A percentile compares a stretch with the other conserved stretches of the same genome.
These are phyloP conservation scores for Stagonosporopsis rhizophila DNA, from an alignment of 2,329 filamentous ascomycete genomes.

Conservation along the genomic window DNA sequence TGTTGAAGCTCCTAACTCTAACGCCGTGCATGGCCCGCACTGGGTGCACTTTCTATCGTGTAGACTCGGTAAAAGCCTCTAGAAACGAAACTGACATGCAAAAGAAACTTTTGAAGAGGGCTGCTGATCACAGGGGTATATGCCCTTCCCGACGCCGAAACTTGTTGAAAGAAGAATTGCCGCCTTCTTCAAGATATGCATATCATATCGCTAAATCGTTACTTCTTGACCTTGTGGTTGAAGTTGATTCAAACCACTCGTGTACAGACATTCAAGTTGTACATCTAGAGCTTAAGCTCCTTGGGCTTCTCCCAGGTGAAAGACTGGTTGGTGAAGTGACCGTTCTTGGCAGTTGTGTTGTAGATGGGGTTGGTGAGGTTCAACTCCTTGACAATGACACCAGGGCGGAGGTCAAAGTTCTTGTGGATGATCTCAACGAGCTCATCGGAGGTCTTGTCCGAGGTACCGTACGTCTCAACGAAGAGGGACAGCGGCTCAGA, in stretches of 20 bases:
- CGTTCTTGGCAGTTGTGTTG: conserved; percentile 98
- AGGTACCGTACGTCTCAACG: conserved; percentile 97
- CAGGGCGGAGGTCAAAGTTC: conserved; percentile 98
- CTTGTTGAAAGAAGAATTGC: conserved; percentile 52
- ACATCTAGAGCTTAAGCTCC: conserved; percentile 82
- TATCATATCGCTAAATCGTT: conserved; percentile 39
- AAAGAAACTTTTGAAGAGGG: conserved; percentile 43
- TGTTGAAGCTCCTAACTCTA: conserved; percentile 36
- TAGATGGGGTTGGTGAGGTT: conserved; percentile 97
- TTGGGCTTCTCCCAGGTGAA: conserved; percentile 99
- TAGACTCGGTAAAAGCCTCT: conserved; percentile 40
- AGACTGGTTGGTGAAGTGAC: conserved; percentile 98
- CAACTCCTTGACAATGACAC: conserved; percentile 98
- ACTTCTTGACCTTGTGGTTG: conserved; percentile 43
- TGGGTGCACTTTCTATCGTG: conserved; percentile 25
- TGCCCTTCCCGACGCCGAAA: conserved; percentile 48
- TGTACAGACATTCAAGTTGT: conserved; percentile 38
- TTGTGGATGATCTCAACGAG: conserved; percentile 91
- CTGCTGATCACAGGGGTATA: conserved; percentile 43
- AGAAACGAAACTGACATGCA: conserved; percentile 33
- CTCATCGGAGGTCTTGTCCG: conserved; percentile 85
- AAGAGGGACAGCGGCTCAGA: conserved; percentile 97
- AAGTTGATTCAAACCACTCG: conserved; percentile 52
- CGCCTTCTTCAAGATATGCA: conserved; percentile 48
- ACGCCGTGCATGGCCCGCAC: conserved; percentile 29